Evolutionary conservation across 257 asterid genomes (phyloP).

Genomic region (Nicotiana obtusifolia): DNA sequence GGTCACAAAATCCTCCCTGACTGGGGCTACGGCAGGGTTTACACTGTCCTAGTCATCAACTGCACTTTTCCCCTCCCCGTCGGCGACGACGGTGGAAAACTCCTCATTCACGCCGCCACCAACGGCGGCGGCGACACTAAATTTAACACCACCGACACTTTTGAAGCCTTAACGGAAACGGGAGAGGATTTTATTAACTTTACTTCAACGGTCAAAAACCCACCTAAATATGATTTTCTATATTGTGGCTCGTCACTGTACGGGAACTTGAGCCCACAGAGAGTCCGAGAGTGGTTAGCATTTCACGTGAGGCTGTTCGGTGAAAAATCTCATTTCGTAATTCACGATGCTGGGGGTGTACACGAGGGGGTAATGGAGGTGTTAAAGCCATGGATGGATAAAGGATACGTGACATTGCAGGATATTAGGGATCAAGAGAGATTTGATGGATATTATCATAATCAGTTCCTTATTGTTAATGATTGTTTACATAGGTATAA

Average conservation of each 20-base stretch:
- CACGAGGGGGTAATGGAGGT: conserved; percentile 57
- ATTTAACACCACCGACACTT: conserved; percentile 41
- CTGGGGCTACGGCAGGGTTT: conserved; percentile 84
- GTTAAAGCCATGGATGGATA: conserved; percentile 71
- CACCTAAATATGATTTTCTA: conserved; percentile 47
- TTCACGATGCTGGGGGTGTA: conserved; percentile 84
- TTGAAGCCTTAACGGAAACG: conserved; percentile 39
- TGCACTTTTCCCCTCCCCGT: conserved; percentile 49
- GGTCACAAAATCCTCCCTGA: conserved; percentile 45
- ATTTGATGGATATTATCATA: conserved; percentile 79
- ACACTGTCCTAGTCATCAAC: conserved; percentile 69
- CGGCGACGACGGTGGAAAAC: conserved; percentile 41
- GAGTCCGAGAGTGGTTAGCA: conserved; percentile 76
- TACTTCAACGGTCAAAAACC: conserved; percentile 14
- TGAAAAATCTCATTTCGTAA: conserved; percentile 59
- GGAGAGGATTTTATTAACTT: conserved; percentile 25
- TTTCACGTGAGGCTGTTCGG: conserved; percentile 62
- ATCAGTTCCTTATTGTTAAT: conserved; percentile 70
- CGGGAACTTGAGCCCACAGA: conserved; percentile 62
- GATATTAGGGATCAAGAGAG: conserved; percentile 74
- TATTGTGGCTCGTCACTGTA: conserved; percentile 77
- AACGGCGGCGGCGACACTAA: conserved; percentile 36
- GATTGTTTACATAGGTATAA: conserved; percentile 68
- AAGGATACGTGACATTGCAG: conserved; percentile 64
- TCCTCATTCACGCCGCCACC: conserved; percentile 43